Conservation (phyloP, 1,139 yeast species). For the Taphrina wiesneri region DNA sequence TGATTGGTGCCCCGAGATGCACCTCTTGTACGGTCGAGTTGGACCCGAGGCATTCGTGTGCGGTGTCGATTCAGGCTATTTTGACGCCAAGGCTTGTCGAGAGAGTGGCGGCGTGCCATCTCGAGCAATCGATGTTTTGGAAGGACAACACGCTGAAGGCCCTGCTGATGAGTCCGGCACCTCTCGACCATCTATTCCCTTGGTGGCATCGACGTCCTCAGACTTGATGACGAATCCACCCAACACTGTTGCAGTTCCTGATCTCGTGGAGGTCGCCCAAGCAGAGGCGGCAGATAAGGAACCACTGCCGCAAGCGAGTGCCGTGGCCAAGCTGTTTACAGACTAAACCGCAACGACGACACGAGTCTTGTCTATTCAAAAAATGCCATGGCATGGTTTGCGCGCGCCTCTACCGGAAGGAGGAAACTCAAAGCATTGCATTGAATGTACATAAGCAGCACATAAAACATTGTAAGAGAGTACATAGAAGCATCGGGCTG, state of each 20-base stretch:
- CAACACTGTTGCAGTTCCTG: not conserved
- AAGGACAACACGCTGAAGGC: not conserved
- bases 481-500: no score
- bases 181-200: not conserved
- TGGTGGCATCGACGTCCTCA: not conserved
- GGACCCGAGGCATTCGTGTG: slow-evolving; percentile 23
- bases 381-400: no score
- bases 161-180: not conserved
- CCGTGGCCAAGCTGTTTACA: not conserved
- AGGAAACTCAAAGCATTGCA: no score
- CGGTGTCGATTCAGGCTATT: not conserved
- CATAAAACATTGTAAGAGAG: no score
- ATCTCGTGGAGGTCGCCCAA: not conserved
- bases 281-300: not conserved
- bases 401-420: no score
- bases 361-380: no score
- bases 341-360: not conserved
- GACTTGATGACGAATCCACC: not conserved
- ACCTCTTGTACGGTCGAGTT: slow-evolving; percentile 8
- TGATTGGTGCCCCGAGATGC: slow-evolving; percentile 31
- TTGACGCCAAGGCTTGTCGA: not conserved
- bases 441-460: no score
- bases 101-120: not conserved
- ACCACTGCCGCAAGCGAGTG: no score
- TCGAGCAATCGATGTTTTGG: not conserved